Evolutionary conservation across 768 basidiomycete genomes (phyloP).

Genomic region (Termitomyces sp.): DNA sequence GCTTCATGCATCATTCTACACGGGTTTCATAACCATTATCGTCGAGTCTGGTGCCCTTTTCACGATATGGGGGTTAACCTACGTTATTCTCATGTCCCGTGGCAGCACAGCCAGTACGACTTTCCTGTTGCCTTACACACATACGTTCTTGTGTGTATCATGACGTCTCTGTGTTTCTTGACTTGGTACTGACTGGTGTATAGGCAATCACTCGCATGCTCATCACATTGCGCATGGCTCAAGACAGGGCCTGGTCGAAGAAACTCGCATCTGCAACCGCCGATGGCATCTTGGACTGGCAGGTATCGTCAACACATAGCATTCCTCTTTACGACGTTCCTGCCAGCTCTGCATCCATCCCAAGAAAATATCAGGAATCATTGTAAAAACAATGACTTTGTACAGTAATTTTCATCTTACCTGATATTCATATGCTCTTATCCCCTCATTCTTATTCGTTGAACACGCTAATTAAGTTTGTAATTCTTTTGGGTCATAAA

Average conservation of each 20-base stretch:
- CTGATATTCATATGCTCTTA: neutral
- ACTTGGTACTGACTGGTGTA: neutral
- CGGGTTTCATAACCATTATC: slow-evolving; percentile 14
- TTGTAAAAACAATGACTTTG: slow-evolving; percentile 6
- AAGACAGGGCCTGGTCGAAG: slow-evolving; percentile 31
- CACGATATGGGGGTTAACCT: slow-evolving; percentile 15
- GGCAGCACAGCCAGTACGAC: neutral
- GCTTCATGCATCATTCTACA: slow-evolving; percentile 18
- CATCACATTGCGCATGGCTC: no score
- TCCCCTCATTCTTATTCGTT: no score
- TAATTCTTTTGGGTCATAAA: no score
- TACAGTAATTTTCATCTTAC: neutral
- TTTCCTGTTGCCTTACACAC: slow-evolving; percentile 15
- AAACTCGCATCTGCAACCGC: slow-evolving; percentile 27
- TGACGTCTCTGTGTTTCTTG: neutral
- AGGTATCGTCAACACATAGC: no score
- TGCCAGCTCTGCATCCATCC: no score
- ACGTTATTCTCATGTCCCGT: slow-evolving; percentile 14
- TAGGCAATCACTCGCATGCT: slow-evolving; percentile 30
- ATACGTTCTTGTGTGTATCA: slow-evolving; percentile 13
- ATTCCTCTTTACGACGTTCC: no score
- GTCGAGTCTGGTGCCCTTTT: slow-evolving; percentile 19
- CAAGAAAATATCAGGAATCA: no score
- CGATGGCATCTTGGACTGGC: slow-evolving; percentile 22
- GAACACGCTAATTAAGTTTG: no score